phyloP scores from a whole-genome alignment of 2,329 filamentous ascomycete genomes.

The Cladosporium sphaerospermum region DNA sequence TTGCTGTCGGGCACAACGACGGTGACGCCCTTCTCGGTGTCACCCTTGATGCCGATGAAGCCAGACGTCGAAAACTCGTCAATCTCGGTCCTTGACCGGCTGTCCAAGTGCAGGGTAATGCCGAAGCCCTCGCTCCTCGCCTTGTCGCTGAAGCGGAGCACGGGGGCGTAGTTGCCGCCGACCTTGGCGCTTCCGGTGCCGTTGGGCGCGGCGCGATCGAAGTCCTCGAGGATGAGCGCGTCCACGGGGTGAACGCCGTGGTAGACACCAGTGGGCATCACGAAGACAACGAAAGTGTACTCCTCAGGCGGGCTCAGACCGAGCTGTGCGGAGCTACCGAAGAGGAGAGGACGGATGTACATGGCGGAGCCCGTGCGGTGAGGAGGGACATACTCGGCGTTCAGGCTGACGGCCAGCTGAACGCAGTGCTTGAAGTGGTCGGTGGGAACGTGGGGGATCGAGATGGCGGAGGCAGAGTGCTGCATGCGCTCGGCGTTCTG shows the following conservation, averaged over 20 bases:
- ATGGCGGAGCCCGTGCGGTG: conserved; percentile 83
- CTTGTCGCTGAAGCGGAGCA: conserved; percentile 78
- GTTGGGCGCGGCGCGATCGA: conserved; percentile 86
- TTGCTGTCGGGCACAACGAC: conserved; percentile 82
- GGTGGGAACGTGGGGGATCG: conserved; percentile 72
- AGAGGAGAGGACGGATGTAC: conserved; percentile 86
- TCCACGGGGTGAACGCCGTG: conserved; percentile 85
- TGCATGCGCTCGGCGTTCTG: conserved; percentile 81
- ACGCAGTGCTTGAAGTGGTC: conserved; percentile 70
- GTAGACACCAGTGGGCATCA: conserved; percentile 88
- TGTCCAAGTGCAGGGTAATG: conserved; percentile 93
- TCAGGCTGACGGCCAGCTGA: conserved; percentile 74
- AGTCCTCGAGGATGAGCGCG: conserved; percentile 82
- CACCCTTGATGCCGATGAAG: conserved; percentile 72
- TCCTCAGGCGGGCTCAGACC: conserved; percentile 82
- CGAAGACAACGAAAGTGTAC: conserved; percentile 86
- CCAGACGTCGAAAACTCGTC: conserved; percentile 95
- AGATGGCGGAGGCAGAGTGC: conserved; percentile 75
- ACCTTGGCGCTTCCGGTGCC: conserved; percentile 90
- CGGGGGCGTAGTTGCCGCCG: conserved; percentile 92
- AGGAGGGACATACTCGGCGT: conserved; percentile 86
- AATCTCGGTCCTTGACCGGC: conserved; percentile 72
- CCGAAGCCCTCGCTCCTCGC: conserved; percentile 74
- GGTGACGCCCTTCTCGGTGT: conserved; percentile 50
- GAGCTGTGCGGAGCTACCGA: conserved; percentile 80